A percentile compares a stretch with the other conserved stretches of the same genome.
phyloP scores from a whole-genome alignment of 1,284 basidiomycete genomes.

The Cutaneotrichosporon sp. region DNA sequence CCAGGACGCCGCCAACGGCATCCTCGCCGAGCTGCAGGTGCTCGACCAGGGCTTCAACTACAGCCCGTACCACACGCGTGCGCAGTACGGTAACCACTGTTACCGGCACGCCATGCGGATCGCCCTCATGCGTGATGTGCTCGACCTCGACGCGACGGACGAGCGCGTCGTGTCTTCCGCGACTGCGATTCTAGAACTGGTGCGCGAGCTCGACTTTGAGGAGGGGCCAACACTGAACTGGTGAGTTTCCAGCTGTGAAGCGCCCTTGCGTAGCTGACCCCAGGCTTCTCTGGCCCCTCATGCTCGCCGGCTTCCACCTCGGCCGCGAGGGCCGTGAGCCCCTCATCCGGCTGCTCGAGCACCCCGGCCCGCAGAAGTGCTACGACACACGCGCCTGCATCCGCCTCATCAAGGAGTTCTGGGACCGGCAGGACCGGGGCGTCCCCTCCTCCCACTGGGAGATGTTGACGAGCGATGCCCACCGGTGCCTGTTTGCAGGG shows the following conservation, averaged over 20 bases:
- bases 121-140: constrained; percentile 42
- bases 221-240: constrained; percentile 36
- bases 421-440: constrained; percentile 27
- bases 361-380: constrained; percentile 45
- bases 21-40: constrained; percentile 42
- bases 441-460: constrained; percentile 24
- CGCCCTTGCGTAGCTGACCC: neutral
- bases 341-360: constrained; percentile 37
- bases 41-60: constrained; percentile 47
- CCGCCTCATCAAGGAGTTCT: constrained; percentile 32
- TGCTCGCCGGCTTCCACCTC: constrained; percentile 47
- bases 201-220: constrained; percentile 34
- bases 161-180: constrained; percentile 32
- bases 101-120: constrained; percentile 46
- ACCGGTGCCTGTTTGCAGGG: constrained; percentile 24
- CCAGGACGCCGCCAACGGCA: constrained; percentile 34
- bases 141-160: constrained; percentile 36
- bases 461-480: constrained; percentile 11
- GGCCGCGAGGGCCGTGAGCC: constrained; percentile 30
- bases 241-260: constrained; percentile 23
- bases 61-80: constrained; percentile 40
- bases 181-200: constrained; percentile 44
- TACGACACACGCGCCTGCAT: constrained; percentile 42
- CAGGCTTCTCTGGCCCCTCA: constrained; percentile 50
- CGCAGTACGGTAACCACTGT: constrained; percentile 47